phyloP scores from a whole-genome alignment of 2,329 filamentous ascomycete genomes.

The Trichoderma koningii region DNA sequence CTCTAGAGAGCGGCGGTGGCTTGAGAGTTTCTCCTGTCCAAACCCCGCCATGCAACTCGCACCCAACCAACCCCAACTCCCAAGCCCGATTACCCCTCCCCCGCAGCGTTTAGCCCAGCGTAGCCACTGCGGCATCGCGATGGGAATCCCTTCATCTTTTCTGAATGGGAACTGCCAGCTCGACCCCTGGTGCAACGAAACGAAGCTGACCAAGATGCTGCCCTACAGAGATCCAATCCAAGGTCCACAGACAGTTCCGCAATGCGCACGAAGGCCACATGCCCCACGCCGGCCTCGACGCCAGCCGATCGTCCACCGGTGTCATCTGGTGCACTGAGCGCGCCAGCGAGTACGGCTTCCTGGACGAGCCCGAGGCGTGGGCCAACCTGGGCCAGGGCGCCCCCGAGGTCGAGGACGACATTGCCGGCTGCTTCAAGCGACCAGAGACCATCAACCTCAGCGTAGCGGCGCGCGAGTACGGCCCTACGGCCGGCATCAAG shows the following conservation, averaged over 20 bases:
- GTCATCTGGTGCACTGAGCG: slow-evolving; percentile 92
- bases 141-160: neutral
- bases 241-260: slow-evolving; percentile 86
- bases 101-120: slow-evolving; percentile 25
- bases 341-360: slow-evolving; percentile 84
- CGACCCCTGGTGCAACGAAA: neutral
- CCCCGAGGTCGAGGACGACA: slow-evolving; percentile 91
- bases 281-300: slow-evolving; percentile 87
- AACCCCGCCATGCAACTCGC: slow-evolving; percentile 12
- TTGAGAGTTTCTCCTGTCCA: slow-evolving; percentile 18
- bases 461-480: slow-evolving; percentile 81
- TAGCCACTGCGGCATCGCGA: neutral
- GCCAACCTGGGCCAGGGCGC: slow-evolving; percentile 94
- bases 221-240: slow-evolving; percentile 71
- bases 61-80: slow-evolving; percentile 11
- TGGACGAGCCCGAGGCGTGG: slow-evolving; percentile 80
- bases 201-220: slow-evolving; percentile 28
- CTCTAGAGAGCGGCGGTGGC: slow-evolving; percentile 22
- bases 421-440: slow-evolving; percentile 82
- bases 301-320: slow-evolving; percentile 83
- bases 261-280: slow-evolving; percentile 87
- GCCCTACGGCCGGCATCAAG: slow-evolving; percentile 92
- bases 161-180: neutral
- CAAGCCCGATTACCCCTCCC: slow-evolving; percentile 26
- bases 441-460: slow-evolving; percentile 77